Evolutionary conservation across 139 green algal species (phyloP).

Genomic region (Nannochloris sp.): DNA sequence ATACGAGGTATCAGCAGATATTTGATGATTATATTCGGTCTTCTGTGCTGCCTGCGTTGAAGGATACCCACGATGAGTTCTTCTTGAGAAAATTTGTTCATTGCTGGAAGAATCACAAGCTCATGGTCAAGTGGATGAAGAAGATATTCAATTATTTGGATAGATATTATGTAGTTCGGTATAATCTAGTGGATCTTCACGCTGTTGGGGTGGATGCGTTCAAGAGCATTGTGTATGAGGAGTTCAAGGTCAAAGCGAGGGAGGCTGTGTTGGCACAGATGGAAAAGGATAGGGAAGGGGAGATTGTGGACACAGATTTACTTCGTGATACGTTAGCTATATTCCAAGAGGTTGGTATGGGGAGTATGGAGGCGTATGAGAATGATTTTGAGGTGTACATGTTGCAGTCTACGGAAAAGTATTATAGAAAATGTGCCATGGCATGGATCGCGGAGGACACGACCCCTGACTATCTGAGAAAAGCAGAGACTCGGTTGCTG

Average conservation of each 20-base stretch:
- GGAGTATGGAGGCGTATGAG: conserved; percentile 87
- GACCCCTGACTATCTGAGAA: conserved; percentile 94
- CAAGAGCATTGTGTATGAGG: conserved; percentile 63
- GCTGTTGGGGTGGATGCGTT: conserved; percentile 92
- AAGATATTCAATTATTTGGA: conserved; percentile 99
- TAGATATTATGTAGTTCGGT: conserved; percentile 93
- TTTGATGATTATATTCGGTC: conserved; percentile 93
- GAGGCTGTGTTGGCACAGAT: conserved; percentile 73
- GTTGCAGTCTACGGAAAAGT: conserved; percentile 65
- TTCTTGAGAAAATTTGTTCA: conserved; percentile 84
- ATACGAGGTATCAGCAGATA: conserved; percentile 77
- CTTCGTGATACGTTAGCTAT: conserved; percentile 95
- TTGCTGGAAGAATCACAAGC: conserved; percentile 95
- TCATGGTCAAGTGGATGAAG: conserved; percentile 97
- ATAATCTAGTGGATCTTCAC: conserved; percentile 77
- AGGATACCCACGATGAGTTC: conserved; percentile 73
- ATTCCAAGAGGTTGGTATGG: conserved; percentile 95
- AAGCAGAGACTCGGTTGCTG: conserved; percentile 79
- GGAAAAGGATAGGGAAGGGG: conserved; percentile 85
- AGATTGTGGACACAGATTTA: conserved; percentile 73
- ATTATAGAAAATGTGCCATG: conserved; percentile 70
- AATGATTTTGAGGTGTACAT: conserved; percentile 89
- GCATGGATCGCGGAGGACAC: conserved; percentile 81
- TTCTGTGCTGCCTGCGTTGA: conserved; percentile 72
- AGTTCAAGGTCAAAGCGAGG: conserved; percentile 55